A percentile compares a stretch with the other conserved stretches of the same genome.
Conservation (phyloP, 441 rosid species). For the Brassica balearica region DNA sequence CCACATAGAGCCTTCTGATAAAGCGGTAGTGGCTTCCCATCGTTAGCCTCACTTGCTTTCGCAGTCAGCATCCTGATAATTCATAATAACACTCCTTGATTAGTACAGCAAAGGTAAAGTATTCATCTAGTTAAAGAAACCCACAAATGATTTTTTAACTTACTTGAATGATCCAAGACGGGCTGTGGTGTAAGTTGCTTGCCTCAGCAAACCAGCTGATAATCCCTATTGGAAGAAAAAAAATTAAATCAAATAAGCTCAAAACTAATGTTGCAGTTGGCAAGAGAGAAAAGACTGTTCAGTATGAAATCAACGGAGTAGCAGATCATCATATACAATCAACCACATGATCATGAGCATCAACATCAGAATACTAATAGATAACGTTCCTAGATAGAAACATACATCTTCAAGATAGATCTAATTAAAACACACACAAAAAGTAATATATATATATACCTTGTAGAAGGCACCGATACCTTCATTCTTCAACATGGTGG, state of each 20-base stretch:
- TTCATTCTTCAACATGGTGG: conserved; percentile 83
- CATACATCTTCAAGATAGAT: neutral
- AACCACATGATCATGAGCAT: conserved; percentile 15
- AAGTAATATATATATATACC: conserved; percentile 54
- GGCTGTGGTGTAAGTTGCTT: conserved; percentile 99
- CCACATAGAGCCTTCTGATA: conserved; percentile 99
- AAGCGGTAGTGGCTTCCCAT: conserved; percentile 93
- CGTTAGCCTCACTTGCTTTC: conserved; percentile 89
- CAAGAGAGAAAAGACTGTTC: neutral
- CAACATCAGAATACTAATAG: conserved; percentile 4
- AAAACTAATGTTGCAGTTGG: too few species aligned
- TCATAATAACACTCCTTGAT: conserved; percentile 3
- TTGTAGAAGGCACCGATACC: conserved; percentile 91
- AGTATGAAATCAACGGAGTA: neutral
- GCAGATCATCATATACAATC: neutral
- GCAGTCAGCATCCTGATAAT: conserved; percentile 72
- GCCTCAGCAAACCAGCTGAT: conserved; percentile 93
- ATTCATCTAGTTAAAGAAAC: conserved; percentile 3
- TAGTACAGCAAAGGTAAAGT: neutral
- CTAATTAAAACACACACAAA: neutral
- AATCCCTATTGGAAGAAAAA: conserved; percentile 62
- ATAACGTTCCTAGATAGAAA: neutral
- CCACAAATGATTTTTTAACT: conserved; percentile 30
- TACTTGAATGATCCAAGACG: conserved; percentile 97
- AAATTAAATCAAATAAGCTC: too few species aligned